phyloP scores from a whole-genome alignment of 148 eudicot genomes.

The Cornus suecica region DNA sequence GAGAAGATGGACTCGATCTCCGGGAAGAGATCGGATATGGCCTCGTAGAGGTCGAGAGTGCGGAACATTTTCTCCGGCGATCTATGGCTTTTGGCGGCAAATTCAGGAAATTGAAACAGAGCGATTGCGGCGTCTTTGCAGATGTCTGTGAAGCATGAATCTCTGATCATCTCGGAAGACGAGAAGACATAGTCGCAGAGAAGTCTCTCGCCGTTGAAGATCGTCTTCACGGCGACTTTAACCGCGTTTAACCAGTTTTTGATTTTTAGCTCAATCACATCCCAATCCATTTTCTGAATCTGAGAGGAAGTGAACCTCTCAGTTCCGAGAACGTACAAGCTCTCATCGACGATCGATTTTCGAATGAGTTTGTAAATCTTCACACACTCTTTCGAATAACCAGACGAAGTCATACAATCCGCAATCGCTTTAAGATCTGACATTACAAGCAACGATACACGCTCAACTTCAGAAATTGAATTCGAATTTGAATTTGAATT shows the following conservation, averaged over 20 bases:
- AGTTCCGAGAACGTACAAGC: slow-evolving; percentile 26
- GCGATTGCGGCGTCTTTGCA: slow-evolving; percentile 37
- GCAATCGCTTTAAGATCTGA: slow-evolving; percentile 42
- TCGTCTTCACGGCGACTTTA: slow-evolving; percentile 18
- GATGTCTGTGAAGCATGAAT: slow-evolving; percentile 58
- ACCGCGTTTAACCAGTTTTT: slow-evolving; percentile 27
- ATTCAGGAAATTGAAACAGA: slow-evolving; percentile 49
- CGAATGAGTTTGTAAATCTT: slow-evolving; percentile 31
- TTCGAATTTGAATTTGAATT: no score
- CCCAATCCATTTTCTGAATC: slow-evolving; percentile 41
- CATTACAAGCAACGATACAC: slow-evolving; percentile 1
- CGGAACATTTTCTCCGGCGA: slow-evolving; percentile 54
- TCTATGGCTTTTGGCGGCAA: slow-evolving; percentile 49
- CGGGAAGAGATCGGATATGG: slow-evolving; percentile 25
- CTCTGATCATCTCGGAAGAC: slow-evolving; percentile 23
- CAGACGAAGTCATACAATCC: slow-evolving; percentile 40
- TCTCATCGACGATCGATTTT: slow-evolving; percentile 24
- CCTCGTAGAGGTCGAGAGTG: slow-evolving; percentile 33
- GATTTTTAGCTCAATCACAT: slow-evolving; percentile 23
- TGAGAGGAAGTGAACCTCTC: slow-evolving; percentile 12
- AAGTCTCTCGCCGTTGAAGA: slow-evolving; percentile 36
- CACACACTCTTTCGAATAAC: slow-evolving; percentile 38
- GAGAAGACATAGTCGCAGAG: slow-evolving; percentile 45
- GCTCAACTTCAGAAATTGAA: not conserved
- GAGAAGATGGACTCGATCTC: slow-evolving; percentile 39